phyloP scores from a whole-genome alignment of 257 asterid species.

The Scutellaria barbata region DNA sequence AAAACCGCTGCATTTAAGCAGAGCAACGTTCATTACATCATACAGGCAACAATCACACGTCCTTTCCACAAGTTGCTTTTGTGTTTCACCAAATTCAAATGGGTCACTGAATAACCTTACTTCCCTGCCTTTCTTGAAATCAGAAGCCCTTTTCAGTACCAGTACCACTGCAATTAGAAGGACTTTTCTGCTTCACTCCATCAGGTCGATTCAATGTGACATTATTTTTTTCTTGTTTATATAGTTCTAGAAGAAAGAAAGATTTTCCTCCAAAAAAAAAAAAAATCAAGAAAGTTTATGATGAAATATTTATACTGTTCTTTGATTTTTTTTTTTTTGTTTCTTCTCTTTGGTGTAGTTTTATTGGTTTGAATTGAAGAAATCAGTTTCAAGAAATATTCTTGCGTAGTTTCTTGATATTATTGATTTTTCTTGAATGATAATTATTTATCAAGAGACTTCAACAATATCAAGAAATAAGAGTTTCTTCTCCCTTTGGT shows the following conservation, averaged over 20 bases:
- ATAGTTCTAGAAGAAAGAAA: background rate
- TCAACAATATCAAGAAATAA: background rate
- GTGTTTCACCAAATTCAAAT: slow-evolving; percentile 33
- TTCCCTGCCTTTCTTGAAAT: slow-evolving; percentile 31
- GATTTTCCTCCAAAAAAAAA: no score
- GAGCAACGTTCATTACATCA: background rate
- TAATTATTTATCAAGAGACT: background rate
- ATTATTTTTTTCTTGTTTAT: background rate
- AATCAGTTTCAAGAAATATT: background rate
- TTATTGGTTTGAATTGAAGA: background rate
- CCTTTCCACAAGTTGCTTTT: slow-evolving; percentile 19
- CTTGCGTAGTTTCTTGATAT: background rate
- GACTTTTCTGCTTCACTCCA: slow-evolving; percentile 35
- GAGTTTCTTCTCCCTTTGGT: background rate
- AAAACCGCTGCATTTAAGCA: slow-evolving; percentile 24
- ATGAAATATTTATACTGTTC: background rate
- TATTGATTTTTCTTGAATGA: slow-evolving; percentile 2
- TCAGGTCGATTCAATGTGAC: slow-evolving; percentile 52
- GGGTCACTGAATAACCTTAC: slow-evolving; percentile 40
- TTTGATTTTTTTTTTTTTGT: background rate
- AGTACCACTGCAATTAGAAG: slow-evolving; percentile 4
- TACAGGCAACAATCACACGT: slow-evolving; percentile 21
- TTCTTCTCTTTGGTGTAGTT: background rate
- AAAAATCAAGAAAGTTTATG: background rate
- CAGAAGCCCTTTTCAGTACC: slow-evolving; percentile 30